Evolutionary conservation across 768 basidiomycete genomes (phyloP), one percentile per base, ranked within the genome.

Genomic region (Leccinellum albellum): DNA sequence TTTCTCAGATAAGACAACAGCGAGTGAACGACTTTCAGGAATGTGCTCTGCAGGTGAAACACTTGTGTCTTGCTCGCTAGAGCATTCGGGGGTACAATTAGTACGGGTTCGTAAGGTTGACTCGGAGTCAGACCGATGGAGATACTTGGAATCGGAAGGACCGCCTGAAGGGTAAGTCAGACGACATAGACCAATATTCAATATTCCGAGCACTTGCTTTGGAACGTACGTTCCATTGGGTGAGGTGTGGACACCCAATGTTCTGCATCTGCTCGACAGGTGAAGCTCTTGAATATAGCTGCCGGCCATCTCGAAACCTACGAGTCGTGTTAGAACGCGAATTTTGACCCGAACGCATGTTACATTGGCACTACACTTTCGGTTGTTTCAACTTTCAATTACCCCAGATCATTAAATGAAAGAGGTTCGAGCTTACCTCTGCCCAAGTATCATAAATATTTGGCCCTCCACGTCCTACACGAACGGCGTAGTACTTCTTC

Each of bases 401-500:
- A 64, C 24, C 17, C 56, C 15, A 32, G 48, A 15, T 28, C 13
- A 20, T 21, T 21, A 33, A 42, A 56, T 21, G 3, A 10, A 21
- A 6, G 37, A 6, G 12, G 28, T 3, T 26, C 33, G 17, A 52
- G 67, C 76, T 56, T 61, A 83, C 87, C 73, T 86, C 81, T 24
- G 80, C 76, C 87, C 87, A 88, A 14, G 74, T 77, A 1, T 68
- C 63, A 50, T 85, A 88, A 15, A 89, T 79, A 35, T 73, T 78
- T 0, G 82, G 79, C 2, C 84, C 87, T 56, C 80, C 73, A 26
- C 83, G 73, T 2, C 87, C 87, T 37, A 76, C 69, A 35, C 75
- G 71, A 1, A 88, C 86, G 3, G 87, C 87, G 53, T 87, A 88
- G 59, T 72, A 86, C 59, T 84, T 86, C 17, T 67, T 72, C 24